These are phyloP conservation scores for Hortaea sp. DNA, from an alignment of 2,329 filamentous ascomycete species.

Conservation along the genomic window DNA sequence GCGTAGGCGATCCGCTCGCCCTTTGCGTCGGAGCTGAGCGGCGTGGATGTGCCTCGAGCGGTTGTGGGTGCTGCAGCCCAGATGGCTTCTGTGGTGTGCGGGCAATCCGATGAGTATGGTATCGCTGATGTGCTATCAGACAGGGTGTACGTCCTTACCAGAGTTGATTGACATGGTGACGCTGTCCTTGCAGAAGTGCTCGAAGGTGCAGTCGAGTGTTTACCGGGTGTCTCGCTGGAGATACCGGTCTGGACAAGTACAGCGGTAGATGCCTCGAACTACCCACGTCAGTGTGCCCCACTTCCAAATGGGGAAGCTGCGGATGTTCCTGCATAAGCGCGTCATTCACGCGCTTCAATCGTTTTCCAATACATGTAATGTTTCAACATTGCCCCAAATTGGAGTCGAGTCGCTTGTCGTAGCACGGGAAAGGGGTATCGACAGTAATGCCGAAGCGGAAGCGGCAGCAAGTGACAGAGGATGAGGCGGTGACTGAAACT, in stretches of 20 bases:
- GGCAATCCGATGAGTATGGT: not conserved
- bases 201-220: not conserved
- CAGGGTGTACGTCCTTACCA: not conserved
- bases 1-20: conserved; percentile 90
- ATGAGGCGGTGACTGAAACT: no score
- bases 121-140: not conserved
- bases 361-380: no score
- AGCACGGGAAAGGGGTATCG: not conserved
- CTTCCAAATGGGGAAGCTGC: no score
- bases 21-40: conserved; percentile 77
- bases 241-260: not conserved
- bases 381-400: no score
- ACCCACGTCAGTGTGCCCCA: no score
- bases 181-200: conserved; percentile 2
- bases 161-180: conserved; percentile 4
- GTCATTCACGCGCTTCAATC: no score
- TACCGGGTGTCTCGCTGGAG: no score
- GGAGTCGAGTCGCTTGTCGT: no score
- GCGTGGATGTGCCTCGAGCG: conserved; percentile 75
- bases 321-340: no score
- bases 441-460: not conserved
- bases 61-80: conserved; percentile 80
- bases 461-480: no score
- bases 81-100: conserved; percentile 40
- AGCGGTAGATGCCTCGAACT: not conserved